phyloP scores from a whole-genome alignment of 805 yeast genomes.

The Metschnikowia gelsemii region DNA sequence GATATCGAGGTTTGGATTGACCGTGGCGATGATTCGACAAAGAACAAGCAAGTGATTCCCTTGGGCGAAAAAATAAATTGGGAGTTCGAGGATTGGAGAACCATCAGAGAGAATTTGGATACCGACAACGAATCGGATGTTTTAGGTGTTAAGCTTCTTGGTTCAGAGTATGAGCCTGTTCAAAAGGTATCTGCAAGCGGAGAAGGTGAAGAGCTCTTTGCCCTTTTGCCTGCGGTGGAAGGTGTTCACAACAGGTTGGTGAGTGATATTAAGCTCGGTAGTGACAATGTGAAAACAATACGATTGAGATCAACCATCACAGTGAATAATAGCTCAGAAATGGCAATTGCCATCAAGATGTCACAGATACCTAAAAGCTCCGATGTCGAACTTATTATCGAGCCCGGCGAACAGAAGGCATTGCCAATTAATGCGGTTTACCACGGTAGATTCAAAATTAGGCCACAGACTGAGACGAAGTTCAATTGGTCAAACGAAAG shows the following conservation, averaged over 20 bases:
- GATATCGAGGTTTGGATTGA: constrained; percentile 78
- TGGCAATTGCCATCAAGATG: constrained; percentile 53
- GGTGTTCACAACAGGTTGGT: constrained; percentile 72
- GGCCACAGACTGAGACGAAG: constrained; percentile 56
- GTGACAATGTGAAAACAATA: constrained; percentile 76
- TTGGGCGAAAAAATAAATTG: constrained; percentile 62
- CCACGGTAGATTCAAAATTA: constrained; percentile 52
- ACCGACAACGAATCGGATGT: constrained; percentile 60
- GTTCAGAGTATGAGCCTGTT: constrained; percentile 54
- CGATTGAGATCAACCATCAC: constrained; percentile 74
- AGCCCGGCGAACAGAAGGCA: constrained; percentile 58
- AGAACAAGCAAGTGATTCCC: constrained; percentile 35
- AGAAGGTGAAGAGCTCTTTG: constrained; percentile 80
- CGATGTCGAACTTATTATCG: constrained; percentile 37
- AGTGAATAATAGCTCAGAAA: constrained; percentile 58
- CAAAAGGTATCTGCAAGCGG: constrained; percentile 63
- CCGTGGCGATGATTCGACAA: constrained; percentile 38
- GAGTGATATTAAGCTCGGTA: constrained; percentile 66
- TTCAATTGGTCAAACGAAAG: constrained; percentile 68
- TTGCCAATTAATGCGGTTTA: constrained; percentile 74
- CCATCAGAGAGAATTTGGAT: constrained; percentile 74
- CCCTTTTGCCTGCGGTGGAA: constrained; percentile 58
- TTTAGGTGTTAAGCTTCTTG: constrained; percentile 61
- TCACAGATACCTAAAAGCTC: constrained; percentile 32
- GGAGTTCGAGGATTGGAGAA: constrained; percentile 95